Evolutionary conservation across 306 rosid genomes (phyloP).

Genomic region (Cyamopsis tetragonoloba): DNA sequence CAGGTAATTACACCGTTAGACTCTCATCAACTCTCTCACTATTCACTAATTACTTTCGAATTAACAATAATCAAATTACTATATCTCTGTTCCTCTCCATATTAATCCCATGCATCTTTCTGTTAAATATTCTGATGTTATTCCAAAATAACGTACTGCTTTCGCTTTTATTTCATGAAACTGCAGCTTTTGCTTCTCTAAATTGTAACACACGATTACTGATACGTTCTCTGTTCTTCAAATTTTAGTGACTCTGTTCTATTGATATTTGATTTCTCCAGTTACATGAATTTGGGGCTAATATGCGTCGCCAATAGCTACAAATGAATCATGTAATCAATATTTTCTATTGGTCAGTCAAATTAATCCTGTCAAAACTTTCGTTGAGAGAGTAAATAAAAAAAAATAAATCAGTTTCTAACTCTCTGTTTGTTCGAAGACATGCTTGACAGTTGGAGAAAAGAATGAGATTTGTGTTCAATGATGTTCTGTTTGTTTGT

Average conservation of each 20-base stretch:
- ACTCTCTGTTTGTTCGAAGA: not conserved
- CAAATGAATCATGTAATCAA: not conserved
- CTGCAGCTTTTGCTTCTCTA: not conserved
- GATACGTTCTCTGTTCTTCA: not conserved
- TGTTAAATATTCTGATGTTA: not conserved
- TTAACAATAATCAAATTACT: no score
- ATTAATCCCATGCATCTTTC: constrained; percentile 6
- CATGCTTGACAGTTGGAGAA: no score
- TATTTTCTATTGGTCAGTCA: not conserved
- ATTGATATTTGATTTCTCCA: not conserved
- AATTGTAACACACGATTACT: not conserved
- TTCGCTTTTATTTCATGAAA: constrained; percentile 16
- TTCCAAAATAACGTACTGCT: not conserved
- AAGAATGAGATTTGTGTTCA: not conserved
- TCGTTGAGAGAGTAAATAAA: no score
- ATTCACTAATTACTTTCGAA: not conserved
- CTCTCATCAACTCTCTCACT: not conserved
- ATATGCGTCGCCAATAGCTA: not conserved
- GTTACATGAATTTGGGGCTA: not conserved
- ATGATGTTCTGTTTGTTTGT: constrained; percentile 13
- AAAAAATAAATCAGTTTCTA: constrained; percentile 13
- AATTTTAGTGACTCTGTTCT: not conserved
- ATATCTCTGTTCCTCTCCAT: not conserved
- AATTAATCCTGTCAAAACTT: not conserved
- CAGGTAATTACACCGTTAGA: no score